phyloP scores from a whole-genome alignment of 306 rosid genomes.

The Sechiopsis laciniata region DNA sequence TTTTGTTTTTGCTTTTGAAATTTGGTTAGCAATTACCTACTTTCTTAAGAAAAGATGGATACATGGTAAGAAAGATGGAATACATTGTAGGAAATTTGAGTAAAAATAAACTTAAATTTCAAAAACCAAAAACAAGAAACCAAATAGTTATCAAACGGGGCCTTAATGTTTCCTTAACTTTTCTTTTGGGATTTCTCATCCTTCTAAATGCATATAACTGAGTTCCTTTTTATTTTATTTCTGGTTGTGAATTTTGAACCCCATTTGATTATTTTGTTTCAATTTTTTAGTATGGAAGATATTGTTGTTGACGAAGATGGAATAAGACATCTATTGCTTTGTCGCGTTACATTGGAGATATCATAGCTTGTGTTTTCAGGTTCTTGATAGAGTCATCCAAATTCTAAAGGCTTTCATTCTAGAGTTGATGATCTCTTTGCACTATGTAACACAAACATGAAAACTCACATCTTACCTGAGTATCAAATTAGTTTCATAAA shows the following conservation, averaged over 20 bases:
- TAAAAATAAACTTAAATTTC: too few relatives aligned
- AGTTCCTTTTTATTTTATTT: background rate
- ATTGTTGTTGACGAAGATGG: slow-evolving; percentile 46
- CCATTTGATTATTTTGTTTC: slow-evolving; percentile 1
- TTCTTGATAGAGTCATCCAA: slow-evolving; percentile 46
- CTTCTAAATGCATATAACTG: too few relatives aligned
- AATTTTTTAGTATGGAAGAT: slow-evolving; percentile 39
- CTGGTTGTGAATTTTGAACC: background rate
- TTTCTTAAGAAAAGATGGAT: too few relatives aligned
- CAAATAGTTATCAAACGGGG: too few relatives aligned
- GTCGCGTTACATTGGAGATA: slow-evolving; percentile 77
- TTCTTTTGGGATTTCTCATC: too few relatives aligned
- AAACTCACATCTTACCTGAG: slow-evolving; percentile 78
- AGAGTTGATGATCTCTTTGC: slow-evolving; percentile 48
- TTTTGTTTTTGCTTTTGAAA: too few relatives aligned
- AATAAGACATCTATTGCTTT: slow-evolving; percentile 53
- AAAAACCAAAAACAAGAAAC: too few relatives aligned
- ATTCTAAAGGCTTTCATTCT: slow-evolving; percentile 58
- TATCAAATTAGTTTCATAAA: slow-evolving; percentile 55
- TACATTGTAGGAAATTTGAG: too few relatives aligned
- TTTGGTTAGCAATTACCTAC: too few relatives aligned
- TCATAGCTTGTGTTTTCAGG: slow-evolving; percentile 48
- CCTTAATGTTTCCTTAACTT: too few relatives aligned
- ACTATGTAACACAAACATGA: slow-evolving; percentile 63
- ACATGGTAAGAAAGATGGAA: too few relatives aligned